phyloP scores from a whole-genome alignment of 139 green algal species.

The Deuterostichococcus epilithicus region DNA sequence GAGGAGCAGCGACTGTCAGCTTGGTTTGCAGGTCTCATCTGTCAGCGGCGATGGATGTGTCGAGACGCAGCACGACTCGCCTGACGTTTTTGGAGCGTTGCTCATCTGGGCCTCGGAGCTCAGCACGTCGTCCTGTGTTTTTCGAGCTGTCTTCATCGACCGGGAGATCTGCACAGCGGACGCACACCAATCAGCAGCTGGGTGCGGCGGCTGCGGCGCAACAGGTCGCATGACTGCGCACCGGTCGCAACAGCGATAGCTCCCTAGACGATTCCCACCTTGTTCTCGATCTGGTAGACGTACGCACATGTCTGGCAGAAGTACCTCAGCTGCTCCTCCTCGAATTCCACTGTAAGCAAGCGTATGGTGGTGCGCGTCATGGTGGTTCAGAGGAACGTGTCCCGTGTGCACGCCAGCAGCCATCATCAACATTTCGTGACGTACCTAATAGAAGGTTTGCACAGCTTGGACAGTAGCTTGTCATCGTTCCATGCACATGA shows the following conservation, averaged over 20 bases:
- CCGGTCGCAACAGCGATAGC: not conserved
- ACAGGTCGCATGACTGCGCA: not conserved
- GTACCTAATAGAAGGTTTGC: slow-evolving; percentile 81
- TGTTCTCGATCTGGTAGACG: slow-evolving; percentile 70
- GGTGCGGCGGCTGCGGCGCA: not conserved
- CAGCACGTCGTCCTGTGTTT: slow-evolving; percentile 88
- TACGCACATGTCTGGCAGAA: slow-evolving; percentile 82
- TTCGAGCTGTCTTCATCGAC: slow-evolving; percentile 52
- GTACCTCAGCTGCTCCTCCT: slow-evolving; percentile 68
- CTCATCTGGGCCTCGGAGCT: slow-evolving; percentile 55
- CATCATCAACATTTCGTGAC: too few species aligned
- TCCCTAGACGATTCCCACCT: slow-evolving; percentile 28
- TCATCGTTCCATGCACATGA: slow-evolving; percentile 9
- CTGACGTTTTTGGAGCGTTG: not conserved
- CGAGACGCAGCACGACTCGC: not conserved
- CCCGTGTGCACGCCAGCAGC: not conserved
- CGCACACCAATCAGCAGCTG: not conserved
- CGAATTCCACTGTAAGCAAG: not conserved
- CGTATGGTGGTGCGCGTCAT: not conserved
- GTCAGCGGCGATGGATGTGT: not conserved
- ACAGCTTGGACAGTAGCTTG: slow-evolving; percentile 81
- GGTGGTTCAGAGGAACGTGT: not conserved
- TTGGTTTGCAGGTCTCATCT: too few species aligned
- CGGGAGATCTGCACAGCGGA: slow-evolving; percentile 55
- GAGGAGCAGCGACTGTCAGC: not conserved